A percentile compares a stretch with the other conserved stretches of the same genome.
Conservation (phyloP, 1,284 basidiomycete genomes). For the Rhodotorula mucilaginosa region DNA sequence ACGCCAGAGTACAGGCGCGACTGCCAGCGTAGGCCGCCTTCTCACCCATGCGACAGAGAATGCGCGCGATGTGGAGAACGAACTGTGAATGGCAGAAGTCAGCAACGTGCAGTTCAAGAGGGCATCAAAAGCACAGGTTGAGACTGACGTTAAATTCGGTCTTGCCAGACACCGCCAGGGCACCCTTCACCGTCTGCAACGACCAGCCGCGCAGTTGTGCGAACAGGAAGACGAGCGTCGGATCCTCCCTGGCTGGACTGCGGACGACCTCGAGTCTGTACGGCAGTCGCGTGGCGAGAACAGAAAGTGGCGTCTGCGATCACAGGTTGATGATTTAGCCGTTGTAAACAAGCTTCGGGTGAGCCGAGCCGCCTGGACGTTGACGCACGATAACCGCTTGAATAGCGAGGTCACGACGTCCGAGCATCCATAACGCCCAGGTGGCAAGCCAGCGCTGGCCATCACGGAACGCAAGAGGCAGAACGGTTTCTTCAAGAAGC, state of each 20-base stretch:
- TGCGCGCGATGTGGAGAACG: slow-evolving; percentile 83
- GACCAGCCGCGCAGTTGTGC: slow-evolving; percentile 85
- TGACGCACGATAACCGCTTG: slow-evolving; percentile 69
- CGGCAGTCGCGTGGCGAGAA: slow-evolving; percentile 60
- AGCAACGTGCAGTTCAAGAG: neutral
- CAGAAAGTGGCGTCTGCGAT: slow-evolving; percentile 70
- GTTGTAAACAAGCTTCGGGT: no score
- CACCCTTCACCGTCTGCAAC: slow-evolving; percentile 84
- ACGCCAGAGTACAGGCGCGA: neutral
- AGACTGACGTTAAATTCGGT: slow-evolving; percentile 70
- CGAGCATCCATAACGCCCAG: slow-evolving; percentile 92
- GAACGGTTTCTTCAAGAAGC: slow-evolving; percentile 68
- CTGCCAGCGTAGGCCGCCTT: slow-evolving; percentile 4
- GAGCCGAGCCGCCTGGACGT: neutral
- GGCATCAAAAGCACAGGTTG: neutral
- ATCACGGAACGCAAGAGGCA: slow-evolving; percentile 77
- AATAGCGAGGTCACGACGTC: slow-evolving; percentile 78
- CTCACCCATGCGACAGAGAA: slow-evolving; percentile 88
- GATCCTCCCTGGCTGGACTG: slow-evolving; percentile 87
- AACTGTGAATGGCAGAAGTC: slow-evolving; percentile 53
- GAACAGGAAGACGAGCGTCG: slow-evolving; percentile 82
- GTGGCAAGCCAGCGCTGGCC: slow-evolving; percentile 94
- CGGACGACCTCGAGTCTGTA: slow-evolving; percentile 61
- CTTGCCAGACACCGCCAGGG: slow-evolving; percentile 78
- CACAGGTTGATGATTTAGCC: neutral